Base-by-base conservation (phyloP, 2,329 filamentous ascomycete genomes). In the Fusarium pilosicola region DNA sequence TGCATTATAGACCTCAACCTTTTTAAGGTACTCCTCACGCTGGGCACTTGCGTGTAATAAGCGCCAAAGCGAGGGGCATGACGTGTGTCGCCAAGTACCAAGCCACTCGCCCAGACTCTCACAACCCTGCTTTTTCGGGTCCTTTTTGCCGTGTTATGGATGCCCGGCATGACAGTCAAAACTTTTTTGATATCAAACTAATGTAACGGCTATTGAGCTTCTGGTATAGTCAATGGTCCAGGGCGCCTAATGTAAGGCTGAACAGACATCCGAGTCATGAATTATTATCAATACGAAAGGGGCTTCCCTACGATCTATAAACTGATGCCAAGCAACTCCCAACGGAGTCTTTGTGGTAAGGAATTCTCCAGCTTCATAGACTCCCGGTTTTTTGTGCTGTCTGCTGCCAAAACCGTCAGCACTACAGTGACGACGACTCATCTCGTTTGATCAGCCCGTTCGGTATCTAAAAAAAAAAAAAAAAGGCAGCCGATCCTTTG, bases 41-140 rank as follows among this genome's bases (percentile, higher is more conserved):
- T 68, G 39, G 38, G 51, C 60, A 62, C 62, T 74, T 73, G 68
- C 65, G 66, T 59, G 64, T 71, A 45, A 48, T 55, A 74, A 76
- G 72, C 72, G 74, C 70, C 67, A 71, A 73, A 71, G 54, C 75
- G 76, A 78, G 74, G 73, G 75, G 73, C 76, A 78, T 78, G 77
- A 78, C 77, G 77, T 78, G 77, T 77, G 74, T 74, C 61, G 77
- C 77, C 77, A 78, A 78, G 77, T 73, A 68, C 77, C 74, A 78
- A 78, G 77, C 77, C 77, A 78, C 76, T 68, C 61, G 76, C 76
- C 76, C 75, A 78, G 76, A 68, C 75, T 61, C 45, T 63, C 68
- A 60, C 57, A 77, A 75, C 75, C 76, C 76, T 78, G 76, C 69
- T 77, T 74, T 71, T 46, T 76, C 76, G 74, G 75, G 58, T 71